Percentiles rank a stretch among this genome's conserved stretches.
phyloP scores from a whole-genome alignment of 306 rosid species.

The Senna siamea region DNA sequence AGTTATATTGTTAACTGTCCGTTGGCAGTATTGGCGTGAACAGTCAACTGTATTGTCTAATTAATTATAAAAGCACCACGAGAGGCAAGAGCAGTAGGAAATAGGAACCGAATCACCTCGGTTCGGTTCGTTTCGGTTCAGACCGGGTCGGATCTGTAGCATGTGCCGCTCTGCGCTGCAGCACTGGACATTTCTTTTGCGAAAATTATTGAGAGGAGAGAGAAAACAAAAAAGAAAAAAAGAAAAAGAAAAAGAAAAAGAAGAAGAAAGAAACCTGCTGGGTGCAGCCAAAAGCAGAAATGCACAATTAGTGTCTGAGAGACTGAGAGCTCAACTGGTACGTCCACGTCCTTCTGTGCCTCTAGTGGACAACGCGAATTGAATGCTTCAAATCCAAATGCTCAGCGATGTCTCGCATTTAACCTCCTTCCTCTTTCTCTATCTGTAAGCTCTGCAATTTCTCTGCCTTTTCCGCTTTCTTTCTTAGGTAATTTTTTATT shows the following conservation, averaged over 20 bases:
- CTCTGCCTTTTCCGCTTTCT: not conserved
- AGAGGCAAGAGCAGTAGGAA: too few species aligned
- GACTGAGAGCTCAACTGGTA: not conserved
- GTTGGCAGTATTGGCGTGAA: too few species aligned
- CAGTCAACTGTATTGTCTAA: too few species aligned
- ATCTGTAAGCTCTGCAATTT: not conserved
- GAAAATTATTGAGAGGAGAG: slow-evolving; percentile 5
- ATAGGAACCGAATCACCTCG: too few species aligned
- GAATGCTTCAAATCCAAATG: slow-evolving; percentile 24
- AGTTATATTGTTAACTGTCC: too few species aligned
- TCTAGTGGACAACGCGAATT: not conserved
- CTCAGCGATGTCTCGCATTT: slow-evolving; percentile 9
- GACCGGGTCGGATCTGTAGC: too few species aligned
- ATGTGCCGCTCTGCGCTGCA: too few species aligned
- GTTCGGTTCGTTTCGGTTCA: too few species aligned
- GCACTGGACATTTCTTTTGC: not conserved
- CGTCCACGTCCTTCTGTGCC: not conserved
- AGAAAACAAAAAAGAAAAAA: not conserved
- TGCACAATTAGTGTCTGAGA: slow-evolving; percentile 18
- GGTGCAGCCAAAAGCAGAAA: slow-evolving; percentile 11
- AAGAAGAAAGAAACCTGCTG: not conserved
- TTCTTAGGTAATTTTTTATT: not conserved
- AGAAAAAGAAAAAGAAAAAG: too few species aligned
- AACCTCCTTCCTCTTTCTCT: not conserved
- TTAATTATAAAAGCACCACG: too few species aligned